phyloP scores from a whole-genome alignment of 228 moss, liverwort and hornwort genomes.

The Sphagnum magellanicum region DNA sequence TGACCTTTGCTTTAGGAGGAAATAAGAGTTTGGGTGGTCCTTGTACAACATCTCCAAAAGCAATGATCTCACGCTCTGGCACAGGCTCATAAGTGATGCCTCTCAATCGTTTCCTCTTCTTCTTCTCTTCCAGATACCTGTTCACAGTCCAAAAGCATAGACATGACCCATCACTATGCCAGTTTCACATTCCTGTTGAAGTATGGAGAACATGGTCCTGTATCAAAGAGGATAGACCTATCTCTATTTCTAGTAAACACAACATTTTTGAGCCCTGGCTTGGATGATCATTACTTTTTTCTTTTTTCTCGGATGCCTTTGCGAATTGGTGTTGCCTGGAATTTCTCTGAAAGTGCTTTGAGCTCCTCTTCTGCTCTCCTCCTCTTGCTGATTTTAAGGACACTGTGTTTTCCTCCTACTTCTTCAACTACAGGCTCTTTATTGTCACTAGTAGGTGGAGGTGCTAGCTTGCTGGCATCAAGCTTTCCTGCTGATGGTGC shows the following conservation, averaged over 20 bases:
- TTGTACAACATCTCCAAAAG: conserved; percentile 79
- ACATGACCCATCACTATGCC: background rate
- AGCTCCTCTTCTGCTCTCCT: conserved; percentile 59
- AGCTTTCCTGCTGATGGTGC: conserved; percentile 12
- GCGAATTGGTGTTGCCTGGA: conserved; percentile 45
- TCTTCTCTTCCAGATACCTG: conserved; percentile 80
- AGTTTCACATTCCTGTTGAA: background rate
- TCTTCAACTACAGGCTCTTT: conserved; percentile 18
- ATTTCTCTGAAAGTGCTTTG: conserved; percentile 58
- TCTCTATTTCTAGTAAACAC: background rate
- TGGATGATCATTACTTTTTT: conserved; percentile 40
- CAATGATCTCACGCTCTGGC: conserved; percentile 62
- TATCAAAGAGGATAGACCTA: background rate
- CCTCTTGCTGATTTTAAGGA: conserved; percentile 26
- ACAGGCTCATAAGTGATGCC: conserved; percentile 26
- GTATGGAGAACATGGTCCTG: background rate
- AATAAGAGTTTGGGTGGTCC: conserved; percentile 78
- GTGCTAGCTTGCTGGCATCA: background rate
- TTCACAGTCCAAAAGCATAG: background rate
- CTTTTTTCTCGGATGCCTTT: conserved; percentile 42
- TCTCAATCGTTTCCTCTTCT: conserved; percentile 45
- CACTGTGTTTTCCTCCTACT: conserved; percentile 15
- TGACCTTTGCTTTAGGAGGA: conserved; percentile 60
- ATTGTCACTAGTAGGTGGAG: conserved; percentile 7
- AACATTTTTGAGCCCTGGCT: background rate